These are phyloP conservation scores for Yamadazyma siamensis DNA, from an alignment of 1,139 yeast genomes.

Conservation along the genomic window DNA sequence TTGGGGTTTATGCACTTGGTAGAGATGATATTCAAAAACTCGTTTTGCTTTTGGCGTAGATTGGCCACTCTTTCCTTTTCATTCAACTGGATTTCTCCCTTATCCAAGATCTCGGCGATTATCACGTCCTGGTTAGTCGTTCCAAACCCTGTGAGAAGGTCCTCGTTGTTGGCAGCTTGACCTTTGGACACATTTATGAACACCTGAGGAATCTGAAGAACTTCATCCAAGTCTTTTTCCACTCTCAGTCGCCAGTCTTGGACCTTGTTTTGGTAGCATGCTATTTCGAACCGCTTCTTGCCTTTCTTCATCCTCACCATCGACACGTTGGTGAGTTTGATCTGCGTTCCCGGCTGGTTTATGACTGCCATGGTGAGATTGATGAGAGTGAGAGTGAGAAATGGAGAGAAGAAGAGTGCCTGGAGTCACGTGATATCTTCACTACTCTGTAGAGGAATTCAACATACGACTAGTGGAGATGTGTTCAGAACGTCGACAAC, in stretches of 20 bases:
- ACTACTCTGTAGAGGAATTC: no score
- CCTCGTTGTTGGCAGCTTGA: conserved; percentile 87
- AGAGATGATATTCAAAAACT: conserved; percentile 77
- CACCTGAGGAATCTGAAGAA: conserved; percentile 92
- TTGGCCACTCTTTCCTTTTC: conserved; percentile 88
- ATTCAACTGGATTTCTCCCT: conserved; percentile 92
- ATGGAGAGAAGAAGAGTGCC: no score
- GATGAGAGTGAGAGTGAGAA: no score
- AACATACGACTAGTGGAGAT: no score
- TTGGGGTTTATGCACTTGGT: conserved; percentile 90
- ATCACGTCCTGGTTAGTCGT: conserved; percentile 72
- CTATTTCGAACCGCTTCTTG: conserved; percentile 87
- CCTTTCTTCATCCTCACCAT: conserved; percentile 88
- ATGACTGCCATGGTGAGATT: conserved; percentile 50
- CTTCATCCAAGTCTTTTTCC: conserved; percentile 94
- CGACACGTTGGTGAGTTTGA: conserved; percentile 89
- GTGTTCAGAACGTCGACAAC: no score
- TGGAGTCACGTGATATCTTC: no score
- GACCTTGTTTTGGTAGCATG: conserved; percentile 94
- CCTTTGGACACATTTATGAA: conserved; percentile 93
- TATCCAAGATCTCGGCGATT: conserved; percentile 73
- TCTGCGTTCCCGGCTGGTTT: conserved; percentile 85
- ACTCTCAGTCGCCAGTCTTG: conserved; percentile 90
- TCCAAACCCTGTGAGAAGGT: conserved; percentile 69
- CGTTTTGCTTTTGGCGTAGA: conserved; percentile 73